Conservation (phyloP, 441 rosid genomes). For the Breynia disticha region DNA sequence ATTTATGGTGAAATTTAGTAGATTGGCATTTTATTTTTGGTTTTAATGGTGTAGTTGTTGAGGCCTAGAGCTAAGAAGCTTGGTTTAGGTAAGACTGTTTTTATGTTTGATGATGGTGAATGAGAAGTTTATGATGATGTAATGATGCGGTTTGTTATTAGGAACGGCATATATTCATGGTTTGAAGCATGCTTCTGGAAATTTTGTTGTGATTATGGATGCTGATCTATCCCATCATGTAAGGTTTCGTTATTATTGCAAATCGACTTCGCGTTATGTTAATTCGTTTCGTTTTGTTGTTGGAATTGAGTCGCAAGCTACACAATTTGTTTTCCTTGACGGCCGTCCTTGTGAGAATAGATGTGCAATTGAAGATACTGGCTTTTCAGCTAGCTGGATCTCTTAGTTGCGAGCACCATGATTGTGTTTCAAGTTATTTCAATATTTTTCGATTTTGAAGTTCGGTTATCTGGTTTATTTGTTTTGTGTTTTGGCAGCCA, state of each 20-base stretch:
- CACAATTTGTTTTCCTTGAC: too few species aligned
- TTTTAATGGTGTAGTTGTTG: slow-evolving; percentile 46
- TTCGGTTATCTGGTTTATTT: slow-evolving; percentile 5
- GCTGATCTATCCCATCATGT: slow-evolving; percentile 99
- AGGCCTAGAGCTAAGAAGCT: slow-evolving; percentile 88
- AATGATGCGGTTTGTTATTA: slow-evolving; percentile 21
- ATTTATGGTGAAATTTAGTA: neutral
- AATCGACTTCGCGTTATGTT: neutral
- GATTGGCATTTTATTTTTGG: slow-evolving; percentile 1
- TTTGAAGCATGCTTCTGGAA: slow-evolving; percentile 83
- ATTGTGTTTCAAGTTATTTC: neutral
- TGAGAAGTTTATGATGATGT: neutral
- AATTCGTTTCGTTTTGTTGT: neutral
- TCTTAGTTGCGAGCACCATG: neutral
- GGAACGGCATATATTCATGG: slow-evolving; percentile 95
- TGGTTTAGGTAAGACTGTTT: slow-evolving; percentile 54
- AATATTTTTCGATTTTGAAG: neutral
- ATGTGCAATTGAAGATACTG: neutral
- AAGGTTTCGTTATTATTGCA: slow-evolving; percentile 15
- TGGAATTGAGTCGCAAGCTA: neutral
- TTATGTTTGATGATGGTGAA: neutral
- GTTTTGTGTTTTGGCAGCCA: slow-evolving; percentile 58
- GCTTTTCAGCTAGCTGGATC: neutral
- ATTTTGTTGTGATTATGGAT: slow-evolving; percentile 91
- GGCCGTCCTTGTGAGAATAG: too few species aligned